Evolutionary conservation across 2,329 filamentous ascomycete species (phyloP), one percentile per base, ranked within the genome.

Genomic region (Botrytis deweyae): DNA sequence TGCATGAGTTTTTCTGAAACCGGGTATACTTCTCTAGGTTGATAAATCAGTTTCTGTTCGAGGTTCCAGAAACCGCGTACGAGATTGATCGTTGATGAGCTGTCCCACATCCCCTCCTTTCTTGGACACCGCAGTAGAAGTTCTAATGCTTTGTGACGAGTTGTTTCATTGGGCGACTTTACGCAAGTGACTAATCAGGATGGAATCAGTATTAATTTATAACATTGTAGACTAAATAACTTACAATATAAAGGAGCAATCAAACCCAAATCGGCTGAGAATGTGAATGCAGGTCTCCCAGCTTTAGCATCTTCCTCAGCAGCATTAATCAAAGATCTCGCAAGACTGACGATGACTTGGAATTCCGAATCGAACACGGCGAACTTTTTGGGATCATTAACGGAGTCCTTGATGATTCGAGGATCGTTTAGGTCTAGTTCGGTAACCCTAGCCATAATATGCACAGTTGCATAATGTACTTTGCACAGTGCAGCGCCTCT

Each of bases 81-180:
- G 38, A 81, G 74, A 44, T 70, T 73, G 2, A 74, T 73, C 0
- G 75, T 75, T 1, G 74, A 73, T 10, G 66, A 42, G 63, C 76
- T 77, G 68, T 81, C 79, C 80, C 80, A 81, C 79, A 81, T 81
- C 18, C 80, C 80, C 66, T 81, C 80, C 40, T 77, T 76, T 36
- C 80, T 68, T 20, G 78, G 80, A 71, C 73, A 77, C 9, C 76
- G 66, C 18, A 66, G 52, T 7, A 81, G 68, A 6, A 81, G 73
- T 14, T 77, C 76, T 5, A 81, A 59, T 22, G 79, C 79, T 52
- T 77, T 74, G 2, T 64, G 33, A 25, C 76, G 76, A 25, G 78
- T 71, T 1, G 33, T 16, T 12, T 36, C 20, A n/a, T 72, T 74
- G 33, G 62, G 66, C 29, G 76, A 78, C 65, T 79, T 78, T 1